phyloP scores from a whole-genome alignment of 2,329 filamentous ascomycete genomes.

The Trichoderma aggressivum region DNA sequence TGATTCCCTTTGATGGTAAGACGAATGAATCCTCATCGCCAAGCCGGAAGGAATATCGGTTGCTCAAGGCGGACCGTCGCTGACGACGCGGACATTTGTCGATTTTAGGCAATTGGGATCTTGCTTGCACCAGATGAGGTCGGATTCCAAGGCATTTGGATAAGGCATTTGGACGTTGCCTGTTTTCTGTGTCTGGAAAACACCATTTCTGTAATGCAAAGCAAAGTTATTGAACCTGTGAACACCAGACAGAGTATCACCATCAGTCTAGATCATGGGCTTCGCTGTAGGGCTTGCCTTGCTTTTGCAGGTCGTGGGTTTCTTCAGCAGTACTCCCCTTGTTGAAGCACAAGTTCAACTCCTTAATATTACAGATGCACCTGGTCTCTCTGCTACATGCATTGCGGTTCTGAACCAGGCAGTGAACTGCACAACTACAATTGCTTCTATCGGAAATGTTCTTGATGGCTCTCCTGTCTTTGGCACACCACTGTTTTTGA shows the following conservation, averaged over 20 bases:
- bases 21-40: neutral
- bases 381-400: neutral
- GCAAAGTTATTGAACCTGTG: neutral
- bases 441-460: neutral
- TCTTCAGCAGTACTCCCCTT: neutral
- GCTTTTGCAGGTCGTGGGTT: neutral
- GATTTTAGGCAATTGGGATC: neutral
- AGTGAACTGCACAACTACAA: neutral
- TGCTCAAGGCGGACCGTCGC: neutral
- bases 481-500: neutral
- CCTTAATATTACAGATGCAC: neutral
- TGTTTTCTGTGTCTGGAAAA: neutral
- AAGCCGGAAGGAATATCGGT: neutral
- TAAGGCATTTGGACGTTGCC: neutral
- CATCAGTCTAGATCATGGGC: neutral
- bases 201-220: neutral
- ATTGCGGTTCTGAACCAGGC: neutral
- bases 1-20: neutral
- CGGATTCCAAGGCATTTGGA: neutral
- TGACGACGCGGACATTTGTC: neutral
- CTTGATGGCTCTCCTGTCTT: neutral
- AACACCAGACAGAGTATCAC: neutral
- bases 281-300: neutral
- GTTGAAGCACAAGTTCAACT: neutral
- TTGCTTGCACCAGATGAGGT: neutral